phyloP scores from a whole-genome alignment of 306 rosid species.

The Quercus wislizeni region DNA sequence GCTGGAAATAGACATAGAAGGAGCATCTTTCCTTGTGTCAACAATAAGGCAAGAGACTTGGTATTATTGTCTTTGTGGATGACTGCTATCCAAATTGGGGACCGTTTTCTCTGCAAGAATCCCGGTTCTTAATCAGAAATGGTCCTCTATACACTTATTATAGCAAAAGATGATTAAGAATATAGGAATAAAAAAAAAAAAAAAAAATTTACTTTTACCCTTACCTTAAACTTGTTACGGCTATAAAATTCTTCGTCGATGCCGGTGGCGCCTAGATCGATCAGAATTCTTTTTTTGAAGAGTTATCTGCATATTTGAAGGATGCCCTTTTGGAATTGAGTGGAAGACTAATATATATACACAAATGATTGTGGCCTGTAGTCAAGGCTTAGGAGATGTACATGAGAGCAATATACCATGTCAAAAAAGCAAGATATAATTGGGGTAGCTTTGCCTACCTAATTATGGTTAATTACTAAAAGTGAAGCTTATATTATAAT shows the following conservation, averaged over 20 bases:
- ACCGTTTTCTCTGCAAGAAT: constrained; percentile 34
- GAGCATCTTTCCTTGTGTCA: constrained; percentile 23
- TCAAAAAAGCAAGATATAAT: background rate
- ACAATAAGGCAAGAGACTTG: constrained; percentile 34
- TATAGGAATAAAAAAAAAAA: background rate
- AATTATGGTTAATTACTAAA: constrained; percentile 24
- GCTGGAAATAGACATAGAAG: constrained; percentile 42
- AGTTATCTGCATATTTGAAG: background rate
- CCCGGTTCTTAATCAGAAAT: constrained; percentile 39
- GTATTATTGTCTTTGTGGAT: constrained; percentile 25
- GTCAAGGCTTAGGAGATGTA: constrained; percentile 7
- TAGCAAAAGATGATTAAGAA: constrained; percentile 6
- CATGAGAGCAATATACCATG: background rate
- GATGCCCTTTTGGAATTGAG: background rate
- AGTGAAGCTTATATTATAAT: background rate
- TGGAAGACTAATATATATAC: constrained; percentile 16
- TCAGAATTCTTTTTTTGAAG: background rate
- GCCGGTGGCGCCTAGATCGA: background rate
- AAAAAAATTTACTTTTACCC: background rate
- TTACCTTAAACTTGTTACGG: background rate
- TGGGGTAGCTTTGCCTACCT: constrained; percentile 26
- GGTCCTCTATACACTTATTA: constrained; percentile 30
- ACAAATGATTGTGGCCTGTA: constrained; percentile 29
- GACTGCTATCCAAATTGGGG: constrained; percentile 44
- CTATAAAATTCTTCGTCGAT: background rate